Percentiles rank a stretch among this genome's conserved stretches.
Evolutionary conservation across 2,329 filamentous ascomycete species (phyloP).

Genomic region (Aspergillus luchuensis): DNA sequence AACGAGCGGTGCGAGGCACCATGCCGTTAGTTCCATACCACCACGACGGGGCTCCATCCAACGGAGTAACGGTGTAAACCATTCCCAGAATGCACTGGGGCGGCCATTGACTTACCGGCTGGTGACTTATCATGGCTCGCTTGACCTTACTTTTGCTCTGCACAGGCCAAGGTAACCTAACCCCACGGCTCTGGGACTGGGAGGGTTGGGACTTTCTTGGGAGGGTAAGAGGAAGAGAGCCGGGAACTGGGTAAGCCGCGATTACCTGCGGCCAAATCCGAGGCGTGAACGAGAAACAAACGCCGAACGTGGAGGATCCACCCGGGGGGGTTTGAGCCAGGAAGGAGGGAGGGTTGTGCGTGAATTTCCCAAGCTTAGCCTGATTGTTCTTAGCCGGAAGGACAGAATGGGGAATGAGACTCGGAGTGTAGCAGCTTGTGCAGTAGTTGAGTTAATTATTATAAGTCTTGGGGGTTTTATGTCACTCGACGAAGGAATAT

Average conservation of each 20-base stretch:
- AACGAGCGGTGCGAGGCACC: constrained; percentile 4
- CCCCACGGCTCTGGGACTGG: constrained; percentile 4
- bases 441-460: background rate
- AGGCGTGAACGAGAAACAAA: constrained; percentile 12
- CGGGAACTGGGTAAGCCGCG: constrained; percentile 12
- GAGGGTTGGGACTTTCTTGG: too few relatives aligned
- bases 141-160: constrained; percentile 2
- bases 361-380: constrained; percentile 8
- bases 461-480: background rate
- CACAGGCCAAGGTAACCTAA: background rate
- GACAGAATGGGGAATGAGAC: background rate
- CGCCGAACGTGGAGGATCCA: constrained; percentile 18
- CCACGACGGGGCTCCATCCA: background rate
- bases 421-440: background rate
- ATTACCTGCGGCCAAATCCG: constrained; percentile 21
- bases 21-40: constrained; percentile 9
- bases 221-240: too few relatives aligned
- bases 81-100: background rate
- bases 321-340: background rate
- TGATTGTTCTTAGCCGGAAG: background rate
- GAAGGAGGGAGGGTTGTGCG: constrained; percentile 4
- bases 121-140: constrained; percentile 1
- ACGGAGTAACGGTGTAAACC: background rate
- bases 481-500: background rate
- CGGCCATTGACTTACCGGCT: background rate